These are phyloP conservation scores for Vanilla planifolia DNA, from an alignment of 106 monocot species.

Conservation along the genomic window DNA sequence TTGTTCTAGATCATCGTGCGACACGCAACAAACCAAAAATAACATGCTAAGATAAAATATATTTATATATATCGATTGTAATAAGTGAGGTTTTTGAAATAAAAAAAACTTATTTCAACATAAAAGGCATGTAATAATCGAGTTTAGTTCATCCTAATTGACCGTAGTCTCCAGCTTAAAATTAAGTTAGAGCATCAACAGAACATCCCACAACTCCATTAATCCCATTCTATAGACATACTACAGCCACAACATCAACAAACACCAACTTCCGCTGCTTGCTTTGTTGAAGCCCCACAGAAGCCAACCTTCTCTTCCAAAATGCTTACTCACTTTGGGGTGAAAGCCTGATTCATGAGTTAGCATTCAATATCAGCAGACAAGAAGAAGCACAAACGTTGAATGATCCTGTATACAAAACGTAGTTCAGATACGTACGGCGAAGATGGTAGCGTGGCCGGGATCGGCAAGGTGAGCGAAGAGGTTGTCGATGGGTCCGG, in stretches of 20 bases:
- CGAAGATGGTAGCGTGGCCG: slow-evolving; percentile 91
- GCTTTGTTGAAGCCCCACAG: not conserved
- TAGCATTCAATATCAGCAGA: not conserved
- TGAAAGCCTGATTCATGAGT: slow-evolving; percentile 4
- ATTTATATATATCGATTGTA: no score
- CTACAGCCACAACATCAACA: not conserved
- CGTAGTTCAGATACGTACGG: slow-evolving; percentile 28
- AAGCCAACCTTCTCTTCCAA: not conserved
- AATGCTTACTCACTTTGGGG: not conserved
- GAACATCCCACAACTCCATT: not conserved
- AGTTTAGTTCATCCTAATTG: no score
- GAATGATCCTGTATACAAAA: not conserved
- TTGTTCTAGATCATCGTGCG: no score
- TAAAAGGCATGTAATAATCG: no score
- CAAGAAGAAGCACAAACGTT: not conserved
- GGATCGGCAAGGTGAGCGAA: slow-evolving; percentile 97
- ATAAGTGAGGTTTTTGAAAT: no score
- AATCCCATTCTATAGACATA: not conserved
- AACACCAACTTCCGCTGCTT: no score
- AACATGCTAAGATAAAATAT: no score
- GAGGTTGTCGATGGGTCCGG: slow-evolving; percentile 95
- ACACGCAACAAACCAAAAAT: no score
- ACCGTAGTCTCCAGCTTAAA: no score
- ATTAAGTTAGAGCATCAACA: not conserved
- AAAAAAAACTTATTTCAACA: no score